A percentile compares a stretch with the other conserved stretches of the same genome.
Evolutionary conservation across 495 filamentous ascomycete genomes (phyloP).

Genomic region (Schizothecium vesticola): DNA sequence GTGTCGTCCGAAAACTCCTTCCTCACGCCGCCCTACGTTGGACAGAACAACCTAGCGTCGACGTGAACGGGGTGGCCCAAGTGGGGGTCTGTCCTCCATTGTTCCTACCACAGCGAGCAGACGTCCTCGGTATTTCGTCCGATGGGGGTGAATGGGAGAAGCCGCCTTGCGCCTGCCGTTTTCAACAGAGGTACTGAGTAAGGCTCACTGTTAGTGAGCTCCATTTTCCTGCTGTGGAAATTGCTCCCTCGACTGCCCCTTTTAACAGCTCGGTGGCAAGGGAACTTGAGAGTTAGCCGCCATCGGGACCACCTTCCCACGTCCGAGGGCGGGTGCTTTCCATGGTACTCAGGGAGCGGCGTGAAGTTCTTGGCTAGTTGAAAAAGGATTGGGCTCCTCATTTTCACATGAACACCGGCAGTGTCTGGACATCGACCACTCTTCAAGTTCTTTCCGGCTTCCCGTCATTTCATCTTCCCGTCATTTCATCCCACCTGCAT

Average conservation of each 20-base stretch:
- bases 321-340: neutral
- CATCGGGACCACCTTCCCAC: neutral
- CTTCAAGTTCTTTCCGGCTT: neutral
- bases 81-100: neutral
- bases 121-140: neutral
- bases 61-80: neutral
- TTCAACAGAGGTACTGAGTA: neutral
- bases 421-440: neutral
- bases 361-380: neutral
- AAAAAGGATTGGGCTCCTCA: neutral
- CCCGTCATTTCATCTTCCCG: no score
- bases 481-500: no score
- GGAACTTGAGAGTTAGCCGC: neutral
- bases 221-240: neutral
- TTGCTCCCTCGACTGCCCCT: neutral
- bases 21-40: neutral
- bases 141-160: neutral
- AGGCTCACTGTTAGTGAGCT: neutral
- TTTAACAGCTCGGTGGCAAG: neutral
- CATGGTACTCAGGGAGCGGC: neutral
- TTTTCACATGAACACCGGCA: neutral
- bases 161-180: neutral
- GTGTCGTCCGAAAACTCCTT: neutral
- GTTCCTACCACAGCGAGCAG: neutral
- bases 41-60: neutral